Evolutionary conservation across 2,329 filamentous ascomycete genomes (phyloP), one percentile per base, ranked within the genome.

Genomic region (Diaporthe aspalathi): DNA sequence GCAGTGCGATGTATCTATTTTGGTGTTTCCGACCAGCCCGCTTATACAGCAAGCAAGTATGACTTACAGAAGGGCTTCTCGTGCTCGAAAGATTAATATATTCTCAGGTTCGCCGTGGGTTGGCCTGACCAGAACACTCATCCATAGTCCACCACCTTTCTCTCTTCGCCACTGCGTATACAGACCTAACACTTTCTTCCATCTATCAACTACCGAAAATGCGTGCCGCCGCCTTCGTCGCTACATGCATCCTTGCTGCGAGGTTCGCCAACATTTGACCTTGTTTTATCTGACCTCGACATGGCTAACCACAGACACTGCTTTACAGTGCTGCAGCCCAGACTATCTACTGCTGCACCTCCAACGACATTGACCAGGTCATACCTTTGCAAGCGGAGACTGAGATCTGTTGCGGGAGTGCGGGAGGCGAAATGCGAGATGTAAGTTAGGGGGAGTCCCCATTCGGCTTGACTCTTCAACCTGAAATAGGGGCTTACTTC

Each of bases 341-440:
- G 27, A 47, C 40, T 1, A 63, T 63, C 24, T 49, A 63, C 43
- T 63, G 57, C 57, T 63, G 57, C 27, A 63, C 40, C 20, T 35
- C 40, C 27, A 63, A 63, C 27, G 57, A 63, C n/a, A 63, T 9
- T 8, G 40, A 63, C 27, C 57, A 63, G 27, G 27, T 63, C 11
- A 40, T 63, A 20, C 24, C 6, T 22, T 24, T 32, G 57, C 22
- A 1, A 35, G 40, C 24, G 9, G 57, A 47, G 57, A 63, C 57
- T n/a, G 22, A 63, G 11, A n/a, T 63, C 43, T 63, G 57, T 27
- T 63, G 57, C 27, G 40, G 47, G 57, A 47, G 40, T 35, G 47
- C 57, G 22, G 57, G 27, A 22, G 57, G 57, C 24, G 22, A 12
- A 0, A 22, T 63, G 4, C 3, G 12, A 49, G 8, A 22, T 4